Conservation (phyloP, 371 early-diverging fungal species). For the Actinomortierella ambigua region DNA sequence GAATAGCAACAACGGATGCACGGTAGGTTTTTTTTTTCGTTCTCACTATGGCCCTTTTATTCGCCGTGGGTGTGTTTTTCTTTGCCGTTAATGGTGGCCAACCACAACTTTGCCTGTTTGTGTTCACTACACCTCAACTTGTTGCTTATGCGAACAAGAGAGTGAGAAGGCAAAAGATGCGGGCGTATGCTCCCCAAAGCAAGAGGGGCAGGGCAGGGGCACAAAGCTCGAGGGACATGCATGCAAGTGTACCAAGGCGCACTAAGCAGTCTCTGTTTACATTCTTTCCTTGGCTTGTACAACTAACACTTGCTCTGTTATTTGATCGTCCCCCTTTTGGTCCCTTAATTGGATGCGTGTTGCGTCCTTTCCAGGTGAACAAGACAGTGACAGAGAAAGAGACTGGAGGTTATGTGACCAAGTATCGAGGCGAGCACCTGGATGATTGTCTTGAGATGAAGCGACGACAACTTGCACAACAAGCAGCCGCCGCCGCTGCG, state of each 20-base stretch:
- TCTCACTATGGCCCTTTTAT: background rate
- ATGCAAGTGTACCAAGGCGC: too few relatives aligned
- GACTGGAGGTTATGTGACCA: conserved; percentile 64
- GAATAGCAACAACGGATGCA: conserved; percentile 34
- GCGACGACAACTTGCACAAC: conserved; percentile 30
- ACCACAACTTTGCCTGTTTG: too few relatives aligned
- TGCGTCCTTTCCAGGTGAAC: conserved; percentile 49
- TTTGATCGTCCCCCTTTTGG: conserved; percentile 21
- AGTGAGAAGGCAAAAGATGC: too few relatives aligned
- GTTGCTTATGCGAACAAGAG: too few relatives aligned
- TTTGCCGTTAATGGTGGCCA: background rate
- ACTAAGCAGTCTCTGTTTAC: too few relatives aligned
- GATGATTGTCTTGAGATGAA: conserved; percentile 52
- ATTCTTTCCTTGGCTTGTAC: too few relatives aligned
- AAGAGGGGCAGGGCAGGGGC: too few relatives aligned
- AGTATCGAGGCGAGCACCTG: conserved; percentile 68
- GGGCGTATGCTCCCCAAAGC: too few relatives aligned
- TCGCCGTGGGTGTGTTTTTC: background rate
- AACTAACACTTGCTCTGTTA: too few relatives aligned
- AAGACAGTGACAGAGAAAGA: conserved; percentile 70
- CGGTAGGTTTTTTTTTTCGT: conserved; percentile 7
- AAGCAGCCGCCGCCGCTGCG: conserved; percentile 28
- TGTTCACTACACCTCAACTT: too few relatives aligned
- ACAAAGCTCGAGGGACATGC: too few relatives aligned
- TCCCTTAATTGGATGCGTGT: conserved; percentile 5